phyloP scores from a whole-genome alignment of 257 asterid genomes.

The Avicennia marina region DNA sequence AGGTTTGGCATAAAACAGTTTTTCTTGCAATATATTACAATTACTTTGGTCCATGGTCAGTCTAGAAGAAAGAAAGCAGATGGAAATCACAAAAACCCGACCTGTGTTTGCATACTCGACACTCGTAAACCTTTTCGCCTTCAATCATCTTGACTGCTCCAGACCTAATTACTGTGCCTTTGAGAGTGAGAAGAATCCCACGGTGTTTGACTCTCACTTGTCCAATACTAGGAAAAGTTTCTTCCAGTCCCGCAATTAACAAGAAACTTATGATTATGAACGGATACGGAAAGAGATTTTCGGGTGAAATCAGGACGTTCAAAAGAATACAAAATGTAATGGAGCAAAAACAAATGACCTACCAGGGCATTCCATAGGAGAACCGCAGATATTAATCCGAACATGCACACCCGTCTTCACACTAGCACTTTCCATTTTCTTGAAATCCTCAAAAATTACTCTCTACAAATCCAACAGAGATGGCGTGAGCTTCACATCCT shows the following conservation, averaged over 20 bases:
- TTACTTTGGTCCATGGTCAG: slow-evolving; percentile 7
- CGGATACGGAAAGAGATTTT: background rate
- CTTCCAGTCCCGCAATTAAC: slow-evolving; percentile 27
- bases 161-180: slow-evolving; percentile 94
- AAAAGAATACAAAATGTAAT: background rate
- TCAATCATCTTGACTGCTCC: slow-evolving; percentile 96
- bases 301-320: background rate
- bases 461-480: slow-evolving; percentile 36
- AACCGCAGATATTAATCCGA: slow-evolving; percentile 73
- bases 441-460: slow-evolving; percentile 60
- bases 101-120: slow-evolving; percentile 90
- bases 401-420: slow-evolving; percentile 69
- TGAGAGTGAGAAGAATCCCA: slow-evolving; percentile 86
- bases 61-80: slow-evolving; percentile 8
- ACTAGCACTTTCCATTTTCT: slow-evolving; percentile 51
- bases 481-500: slow-evolving; percentile 7
- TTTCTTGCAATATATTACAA: background rate
- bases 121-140: slow-evolving; percentile 85
- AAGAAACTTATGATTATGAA: slow-evolving; percentile 8
- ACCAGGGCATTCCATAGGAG: slow-evolving; percentile 98
- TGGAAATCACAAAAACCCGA: slow-evolving; percentile 25
- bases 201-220: slow-evolving; percentile 89
- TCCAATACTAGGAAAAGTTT: slow-evolving; percentile 95
- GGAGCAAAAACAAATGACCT: slow-evolving; percentile 21
- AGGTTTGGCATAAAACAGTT: slow-evolving; percentile 3